Conservation (phyloP, 176 grass and related monocot genomes). For the Oryza coarctata region DNA sequence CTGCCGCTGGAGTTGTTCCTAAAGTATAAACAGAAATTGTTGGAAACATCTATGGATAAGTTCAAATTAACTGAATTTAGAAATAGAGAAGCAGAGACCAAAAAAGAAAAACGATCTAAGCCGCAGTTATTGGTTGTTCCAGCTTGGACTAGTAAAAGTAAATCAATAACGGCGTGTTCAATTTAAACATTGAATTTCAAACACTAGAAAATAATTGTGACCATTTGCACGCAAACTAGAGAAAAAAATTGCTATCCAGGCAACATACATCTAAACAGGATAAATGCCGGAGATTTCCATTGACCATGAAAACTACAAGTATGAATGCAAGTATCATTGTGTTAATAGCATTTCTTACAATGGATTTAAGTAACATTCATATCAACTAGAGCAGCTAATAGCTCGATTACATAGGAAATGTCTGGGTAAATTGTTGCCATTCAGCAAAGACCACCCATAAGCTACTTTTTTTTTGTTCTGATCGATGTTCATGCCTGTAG, state of each 20-base stretch:
- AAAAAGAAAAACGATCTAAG: neutral
- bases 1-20: neutral
- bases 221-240: too few species aligned
- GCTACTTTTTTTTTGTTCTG: conserved; percentile 22
- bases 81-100: too few species aligned
- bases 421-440: neutral
- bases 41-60: too few species aligned
- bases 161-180: too few species aligned
- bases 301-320: neutral
- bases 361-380: neutral
- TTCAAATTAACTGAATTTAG: neutral
- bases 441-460: neutral
- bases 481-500: conserved; percentile 27
- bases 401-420: neutral
- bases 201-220: neutral
- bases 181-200: neutral
- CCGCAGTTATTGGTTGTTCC: neutral
- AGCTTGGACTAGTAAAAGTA: neutral
- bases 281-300: neutral
- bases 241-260: neutral
- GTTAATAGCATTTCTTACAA: neutral
- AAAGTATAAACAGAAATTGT: neutral
- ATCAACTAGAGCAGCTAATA: neutral
- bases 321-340: neutral
- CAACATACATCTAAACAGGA: neutral